A percentile compares a stretch with the other conserved stretches of the same genome.
phyloP scores from a whole-genome alignment of 2,329 filamentous ascomycete species.

The Pestalotiopsis sp. region DNA sequence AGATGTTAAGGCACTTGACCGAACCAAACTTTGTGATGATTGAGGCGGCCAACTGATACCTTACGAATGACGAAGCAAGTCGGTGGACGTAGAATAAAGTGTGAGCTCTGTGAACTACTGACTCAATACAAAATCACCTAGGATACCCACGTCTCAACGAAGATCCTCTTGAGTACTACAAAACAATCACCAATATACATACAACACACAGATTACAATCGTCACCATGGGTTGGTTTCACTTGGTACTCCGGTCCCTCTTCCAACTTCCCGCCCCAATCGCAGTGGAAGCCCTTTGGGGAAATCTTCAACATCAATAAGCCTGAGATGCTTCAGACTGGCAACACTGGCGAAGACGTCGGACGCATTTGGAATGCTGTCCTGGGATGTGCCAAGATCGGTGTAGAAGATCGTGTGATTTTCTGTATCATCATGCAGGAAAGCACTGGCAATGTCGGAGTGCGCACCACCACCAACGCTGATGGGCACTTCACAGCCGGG shows the following conservation, averaged over 20 bases:
- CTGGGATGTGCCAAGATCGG: conserved; percentile 29
- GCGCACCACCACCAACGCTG: conserved; percentile 31
- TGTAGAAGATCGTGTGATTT: conserved; percentile 36
- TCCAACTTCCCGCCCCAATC: conserved; percentile 31
- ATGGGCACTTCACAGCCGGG: conserved; percentile 34
- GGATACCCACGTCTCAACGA: too few relatives aligned
- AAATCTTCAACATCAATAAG: conserved; percentile 36
- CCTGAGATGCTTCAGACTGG: conserved; percentile 30
- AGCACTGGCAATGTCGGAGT: conserved; percentile 38
- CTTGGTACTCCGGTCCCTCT: conserved; percentile 20
- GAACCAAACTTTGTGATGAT: too few relatives aligned
- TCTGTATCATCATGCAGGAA: conserved; percentile 42
- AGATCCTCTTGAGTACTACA: too few relatives aligned
- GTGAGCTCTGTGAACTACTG: too few relatives aligned
- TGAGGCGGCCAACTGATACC: too few relatives aligned
- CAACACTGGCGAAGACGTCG: conserved; percentile 31
- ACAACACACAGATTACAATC: conserved; percentile 13
- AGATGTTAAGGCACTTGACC: too few relatives aligned
- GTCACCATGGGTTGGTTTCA: conserved; percentile 12
- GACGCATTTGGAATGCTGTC: conserved; percentile 33
- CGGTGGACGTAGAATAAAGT: too few relatives aligned
- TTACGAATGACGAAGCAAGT: too few relatives aligned
- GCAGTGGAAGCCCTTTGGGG: conserved; percentile 34
- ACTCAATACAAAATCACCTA: too few relatives aligned
- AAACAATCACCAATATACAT: neutral